phyloP scores from a whole-genome alignment of 2,329 filamentous ascomycete species.

The Cladosporium sp. region DNA sequence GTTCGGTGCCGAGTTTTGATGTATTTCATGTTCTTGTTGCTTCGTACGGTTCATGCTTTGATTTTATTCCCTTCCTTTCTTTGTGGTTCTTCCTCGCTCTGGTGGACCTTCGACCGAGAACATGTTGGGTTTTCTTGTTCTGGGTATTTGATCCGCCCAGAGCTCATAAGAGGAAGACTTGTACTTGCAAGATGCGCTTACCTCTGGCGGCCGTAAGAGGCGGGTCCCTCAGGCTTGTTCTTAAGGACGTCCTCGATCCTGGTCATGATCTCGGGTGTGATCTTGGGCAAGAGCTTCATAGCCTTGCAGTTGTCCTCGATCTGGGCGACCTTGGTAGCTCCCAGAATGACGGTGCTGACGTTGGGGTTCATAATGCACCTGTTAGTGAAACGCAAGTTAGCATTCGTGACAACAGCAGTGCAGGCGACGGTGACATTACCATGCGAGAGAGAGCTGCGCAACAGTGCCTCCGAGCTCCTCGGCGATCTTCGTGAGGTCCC shows the following conservation, averaged over 20 bases:
- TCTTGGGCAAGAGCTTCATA: conserved; percentile 36
- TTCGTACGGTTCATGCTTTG: too few species aligned
- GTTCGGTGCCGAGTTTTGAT: too few species aligned
- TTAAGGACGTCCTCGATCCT: conserved; percentile 42
- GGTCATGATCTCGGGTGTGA: conserved; percentile 36
- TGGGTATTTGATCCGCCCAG: too few species aligned
- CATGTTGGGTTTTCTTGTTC: too few species aligned
- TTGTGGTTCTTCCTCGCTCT: too few species aligned
- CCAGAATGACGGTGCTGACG: conserved; percentile 53
- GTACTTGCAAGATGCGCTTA: conserved; percentile 11
- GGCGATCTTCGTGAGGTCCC: conserved; percentile 47
- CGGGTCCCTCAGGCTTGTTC: conserved; percentile 34
- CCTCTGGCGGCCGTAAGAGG: conserved; percentile 34
- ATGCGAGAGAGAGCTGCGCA: conserved; percentile 54
- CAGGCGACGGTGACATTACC: too few species aligned
- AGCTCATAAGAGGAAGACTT: background rate
- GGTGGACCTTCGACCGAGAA: too few species aligned
- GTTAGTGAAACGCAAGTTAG: background rate
- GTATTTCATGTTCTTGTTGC: too few species aligned
- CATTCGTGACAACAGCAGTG: too few species aligned
- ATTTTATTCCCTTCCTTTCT: too few species aligned
- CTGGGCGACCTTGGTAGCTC: conserved; percentile 46
- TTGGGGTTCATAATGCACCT: conserved; percentile 51
- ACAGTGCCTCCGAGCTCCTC: conserved; percentile 45
- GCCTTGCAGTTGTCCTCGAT: conserved; percentile 47